Base-by-base conservation (phyloP, 2,329 filamentous ascomycete genomes). In the Penicillium aurantiogriseum region DNA sequence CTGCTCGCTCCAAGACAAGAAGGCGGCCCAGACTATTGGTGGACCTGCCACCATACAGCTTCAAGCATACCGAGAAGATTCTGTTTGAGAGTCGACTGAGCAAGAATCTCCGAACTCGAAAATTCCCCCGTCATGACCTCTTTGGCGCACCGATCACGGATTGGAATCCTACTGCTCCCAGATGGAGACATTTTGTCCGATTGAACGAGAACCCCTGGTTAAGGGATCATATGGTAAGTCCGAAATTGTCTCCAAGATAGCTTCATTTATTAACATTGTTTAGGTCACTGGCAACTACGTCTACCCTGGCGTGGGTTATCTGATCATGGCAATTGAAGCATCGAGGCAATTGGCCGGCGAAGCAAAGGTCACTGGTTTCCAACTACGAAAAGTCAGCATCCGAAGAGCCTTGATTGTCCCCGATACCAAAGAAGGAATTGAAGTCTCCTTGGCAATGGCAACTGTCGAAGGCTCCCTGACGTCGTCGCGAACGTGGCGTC, bases 181-280 rank as follows among this genome's bases (percentile, higher is more conserved):
- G 62, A 36, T 73, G 70, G 70, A 61, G 71, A 9, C 66, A 72
- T 35, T 68, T 67, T 45, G 50, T 74, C 8, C 59, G 70, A 17
- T 48, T 70, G 15, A 56, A 56, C 5, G 71, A 74, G 44, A 67
- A 67, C 9, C 70, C 71, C 11, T 73, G 71, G 71, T 40, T 73
- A 2, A 62, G 54, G 10, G 65, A 73, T 25, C 68, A 73, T 58
- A 50, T 66, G 55, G 67, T 71, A 58, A 46, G 65, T 51, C 9
- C 1, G 36, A 21, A 8, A 0, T 23, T n/a, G 11, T 17, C 23
- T 9, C 13, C 6, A 8, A 13, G 7, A 33, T 21, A 25, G 4
- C 15, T 21, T 31, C 11, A 4, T 25, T 11, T n/a, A 11, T 38
- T 66, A 29, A 67, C 31, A 9, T 6, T 1, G 6, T 3, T 5